phyloP scores from a whole-genome alignment of 257 asterid genomes.

The Jaltomata sinuosa region DNA sequence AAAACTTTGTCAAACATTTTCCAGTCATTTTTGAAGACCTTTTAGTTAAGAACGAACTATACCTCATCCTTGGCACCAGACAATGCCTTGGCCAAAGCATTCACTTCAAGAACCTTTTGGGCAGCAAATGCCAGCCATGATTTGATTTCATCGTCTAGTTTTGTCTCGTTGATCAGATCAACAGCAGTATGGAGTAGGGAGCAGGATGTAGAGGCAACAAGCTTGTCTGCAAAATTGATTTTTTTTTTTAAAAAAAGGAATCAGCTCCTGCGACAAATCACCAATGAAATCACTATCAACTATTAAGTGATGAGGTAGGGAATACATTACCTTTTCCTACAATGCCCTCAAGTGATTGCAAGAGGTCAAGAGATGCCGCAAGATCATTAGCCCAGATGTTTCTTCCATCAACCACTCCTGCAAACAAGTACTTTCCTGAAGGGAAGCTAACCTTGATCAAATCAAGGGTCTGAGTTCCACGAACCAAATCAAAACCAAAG shows the following conservation, averaged over 20 bases:
- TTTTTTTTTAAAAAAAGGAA: too few relatives aligned
- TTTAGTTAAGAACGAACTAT: not conserved
- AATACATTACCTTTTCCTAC: conserved; percentile 69
- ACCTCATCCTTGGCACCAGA: conserved; percentile 80
- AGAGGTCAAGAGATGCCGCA: conserved; percentile 48
- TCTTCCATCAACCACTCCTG: conserved; percentile 98
- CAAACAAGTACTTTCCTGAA: conserved; percentile 77
- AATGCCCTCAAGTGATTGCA: conserved; percentile 63
- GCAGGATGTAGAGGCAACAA: conserved; percentile 82
- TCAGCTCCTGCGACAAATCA: not conserved
- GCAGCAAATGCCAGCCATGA: conserved; percentile 98
- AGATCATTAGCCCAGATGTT: conserved; percentile 98
- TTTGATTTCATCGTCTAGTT: conserved; percentile 80
- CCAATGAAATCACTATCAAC: not conserved
- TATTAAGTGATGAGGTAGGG: too few relatives aligned
- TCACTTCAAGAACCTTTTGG: conserved; percentile 83
- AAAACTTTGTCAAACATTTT: not conserved
- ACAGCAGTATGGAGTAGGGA: conserved; percentile 97
- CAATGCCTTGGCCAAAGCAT: conserved; percentile 94
- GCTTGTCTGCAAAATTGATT: conserved; percentile 49
- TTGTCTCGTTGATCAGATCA: conserved; percentile 78
- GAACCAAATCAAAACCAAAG: conserved; percentile 83
- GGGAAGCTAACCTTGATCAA: conserved; percentile 76
- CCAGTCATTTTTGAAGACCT: not conserved
- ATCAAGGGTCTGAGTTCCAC: conserved; percentile 75